Percentiles rank a stretch among this genome's conserved stretches.
Conservation (phyloP, 163 green algal species). For the Picocystis sp. region DNA sequence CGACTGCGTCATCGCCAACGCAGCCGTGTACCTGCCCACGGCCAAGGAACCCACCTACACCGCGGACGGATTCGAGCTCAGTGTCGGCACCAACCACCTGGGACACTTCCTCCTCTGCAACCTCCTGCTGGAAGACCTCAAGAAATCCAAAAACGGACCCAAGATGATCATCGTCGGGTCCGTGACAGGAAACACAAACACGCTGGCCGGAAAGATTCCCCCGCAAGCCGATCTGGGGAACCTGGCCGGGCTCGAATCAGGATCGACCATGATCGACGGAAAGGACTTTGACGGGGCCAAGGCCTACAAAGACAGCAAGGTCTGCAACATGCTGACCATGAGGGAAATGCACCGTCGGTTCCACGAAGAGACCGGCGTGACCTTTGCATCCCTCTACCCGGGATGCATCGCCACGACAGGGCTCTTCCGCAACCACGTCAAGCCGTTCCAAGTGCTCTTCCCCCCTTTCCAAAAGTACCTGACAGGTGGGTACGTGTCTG, state of each 20-base stretch:
- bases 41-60: conserved; percentile 59
- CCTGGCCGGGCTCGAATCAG: conserved; percentile 45
- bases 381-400: conserved; percentile 80
- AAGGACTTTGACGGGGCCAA: conserved; percentile 80
- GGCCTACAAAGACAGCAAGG: conserved; percentile 94
- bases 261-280: conserved; percentile 68
- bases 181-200: conserved; percentile 86
- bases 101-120: conserved; percentile 82
- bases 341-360: conserved; percentile 65
- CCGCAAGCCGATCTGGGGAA: conserved; percentile 76
- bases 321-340: conserved; percentile 96
- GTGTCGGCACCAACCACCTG: conserved; percentile 73
- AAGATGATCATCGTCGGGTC: conserved; percentile 59
- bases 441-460: conserved; percentile 76
- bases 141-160: conserved; percentile 32
- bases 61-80: conserved; percentile 53
- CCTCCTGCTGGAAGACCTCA: conserved; percentile 64
- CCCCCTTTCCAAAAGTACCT: conserved; percentile 87
- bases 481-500: conserved; percentile 58
- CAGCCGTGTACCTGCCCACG: conserved; percentile 77
- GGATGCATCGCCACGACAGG: conserved; percentile 87
- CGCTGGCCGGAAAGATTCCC: conserved; percentile 50
- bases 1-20: conserved; percentile 77
- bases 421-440: conserved; percentile 76
- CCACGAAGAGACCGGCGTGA: conserved; percentile 58